phyloP scores from a whole-genome alignment of 108 stramenopile genomes.

The Cyclotella cryptica region DNA sequence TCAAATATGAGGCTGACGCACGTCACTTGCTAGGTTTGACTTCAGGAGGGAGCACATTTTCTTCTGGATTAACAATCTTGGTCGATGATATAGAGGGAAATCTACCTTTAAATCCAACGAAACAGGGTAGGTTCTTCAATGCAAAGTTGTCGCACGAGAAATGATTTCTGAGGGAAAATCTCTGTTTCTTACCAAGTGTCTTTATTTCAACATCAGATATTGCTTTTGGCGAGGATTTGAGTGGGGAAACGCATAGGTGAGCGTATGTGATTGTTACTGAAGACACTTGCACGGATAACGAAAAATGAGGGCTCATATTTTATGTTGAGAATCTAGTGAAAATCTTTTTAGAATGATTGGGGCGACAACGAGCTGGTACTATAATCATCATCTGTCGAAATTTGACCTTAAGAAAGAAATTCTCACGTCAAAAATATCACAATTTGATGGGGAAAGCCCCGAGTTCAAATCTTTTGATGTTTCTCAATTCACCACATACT shows the following conservation, averaged over 20 bases:
- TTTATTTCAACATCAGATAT: constrained; percentile 12
- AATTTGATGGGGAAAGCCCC: background rate
- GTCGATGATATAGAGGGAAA: constrained; percentile 63
- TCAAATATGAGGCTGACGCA: constrained; percentile 56
- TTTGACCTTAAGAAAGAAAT: background rate
- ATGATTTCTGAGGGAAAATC: background rate
- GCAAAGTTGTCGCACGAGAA: too few species aligned
- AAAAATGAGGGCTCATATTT: background rate
- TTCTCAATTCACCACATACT: background rate
- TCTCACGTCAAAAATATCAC: background rate
- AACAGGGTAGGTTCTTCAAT: constrained; percentile 39
- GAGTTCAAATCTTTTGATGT: background rate
- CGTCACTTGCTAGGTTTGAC: constrained; percentile 37
- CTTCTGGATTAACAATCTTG: constrained; percentile 67
- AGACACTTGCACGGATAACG: background rate
- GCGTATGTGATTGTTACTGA: background rate
- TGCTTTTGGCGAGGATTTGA: constrained; percentile 40
- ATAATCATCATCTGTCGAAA: background rate
- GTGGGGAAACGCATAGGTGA: constrained; percentile 26
- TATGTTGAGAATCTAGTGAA: background rate
- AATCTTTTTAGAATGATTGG: constrained; percentile 6
- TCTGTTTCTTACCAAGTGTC: background rate
- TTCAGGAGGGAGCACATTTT: constrained; percentile 55
- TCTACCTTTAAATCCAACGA: constrained; percentile 73
- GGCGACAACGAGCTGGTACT: background rate